These are phyloP conservation scores for Pisolithus thermaeus DNA, from an alignment of 1,284 basidiomycete species.

Conservation along the genomic window DNA sequence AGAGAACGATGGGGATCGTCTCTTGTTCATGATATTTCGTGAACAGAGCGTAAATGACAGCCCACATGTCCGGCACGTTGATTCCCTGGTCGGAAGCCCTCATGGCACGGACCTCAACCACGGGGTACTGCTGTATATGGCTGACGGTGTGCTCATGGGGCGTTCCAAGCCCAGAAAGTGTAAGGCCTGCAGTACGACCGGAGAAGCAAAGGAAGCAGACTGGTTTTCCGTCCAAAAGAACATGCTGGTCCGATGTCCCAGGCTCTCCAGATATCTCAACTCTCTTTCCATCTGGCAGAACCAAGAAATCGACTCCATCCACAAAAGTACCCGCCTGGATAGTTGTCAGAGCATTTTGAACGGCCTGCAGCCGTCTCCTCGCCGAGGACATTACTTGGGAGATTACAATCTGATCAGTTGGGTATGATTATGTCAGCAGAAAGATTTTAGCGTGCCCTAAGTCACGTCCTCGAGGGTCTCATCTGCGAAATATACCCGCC, in stretches of 20 bases:
- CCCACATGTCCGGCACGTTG: constrained; percentile 26
- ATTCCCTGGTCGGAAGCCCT: constrained; percentile 4
- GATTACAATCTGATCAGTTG: too few species aligned
- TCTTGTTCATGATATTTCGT: constrained; percentile 25
- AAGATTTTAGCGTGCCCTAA: neutral
- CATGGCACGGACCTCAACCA: constrained; percentile 21
- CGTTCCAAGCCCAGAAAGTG: constrained; percentile 29
- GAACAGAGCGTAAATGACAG: constrained; percentile 26
- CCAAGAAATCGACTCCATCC: neutral
- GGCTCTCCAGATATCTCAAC: neutral
- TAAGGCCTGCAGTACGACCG: constrained; percentile 12
- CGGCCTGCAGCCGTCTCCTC: constrained; percentile 7
- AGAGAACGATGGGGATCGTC: constrained; percentile 27
- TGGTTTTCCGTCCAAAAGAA: constrained; percentile 7
- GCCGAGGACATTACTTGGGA: neutral
- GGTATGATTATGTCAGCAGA: neutral
- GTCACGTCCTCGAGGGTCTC: neutral
- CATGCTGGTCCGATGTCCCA: neutral
- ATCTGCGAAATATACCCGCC: neutral
- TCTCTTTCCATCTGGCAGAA: constrained; percentile 15
- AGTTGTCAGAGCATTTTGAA: constrained; percentile 10
- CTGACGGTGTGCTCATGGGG: constrained; percentile 23
- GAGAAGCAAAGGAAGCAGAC: constrained; percentile 11
- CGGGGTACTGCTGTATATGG: constrained; percentile 27
- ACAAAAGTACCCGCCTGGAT: too few species aligned